These are phyloP conservation scores for Ilyonectria robusta DNA, from an alignment of 2,329 filamentous ascomycete species.

Conservation along the genomic window DNA sequence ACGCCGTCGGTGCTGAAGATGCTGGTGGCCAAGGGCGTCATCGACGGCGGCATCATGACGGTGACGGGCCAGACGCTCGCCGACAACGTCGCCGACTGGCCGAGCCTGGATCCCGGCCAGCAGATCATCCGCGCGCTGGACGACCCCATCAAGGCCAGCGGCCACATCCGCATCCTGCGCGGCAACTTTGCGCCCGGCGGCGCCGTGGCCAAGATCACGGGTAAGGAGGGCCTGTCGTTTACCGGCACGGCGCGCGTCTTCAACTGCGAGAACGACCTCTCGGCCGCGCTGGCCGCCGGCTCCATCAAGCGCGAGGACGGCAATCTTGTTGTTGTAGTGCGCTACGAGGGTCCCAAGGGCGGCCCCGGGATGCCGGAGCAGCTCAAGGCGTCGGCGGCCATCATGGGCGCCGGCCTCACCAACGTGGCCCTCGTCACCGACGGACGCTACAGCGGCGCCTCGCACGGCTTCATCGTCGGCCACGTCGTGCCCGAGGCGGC, in stretches of 20 bases:
- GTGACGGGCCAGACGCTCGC: constrained; percentile 88
- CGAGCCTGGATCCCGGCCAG: constrained; percentile 83
- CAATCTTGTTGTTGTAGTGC: constrained; percentile 90
- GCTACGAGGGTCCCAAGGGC: constrained; percentile 94
- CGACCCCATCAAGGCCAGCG: constrained; percentile 82
- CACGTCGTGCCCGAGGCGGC: constrained; percentile 94
- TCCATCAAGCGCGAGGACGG: constrained; percentile 70
- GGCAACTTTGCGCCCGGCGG: constrained; percentile 92
- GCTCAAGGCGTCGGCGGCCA: constrained; percentile 87
- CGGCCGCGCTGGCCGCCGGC: constrained; percentile 80
- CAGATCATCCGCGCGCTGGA: constrained; percentile 87
- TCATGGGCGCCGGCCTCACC: constrained; percentile 91
- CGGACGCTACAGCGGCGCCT: constrained; percentile 89
- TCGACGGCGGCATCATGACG: constrained; percentile 84
- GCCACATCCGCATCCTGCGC: constrained; percentile 89
- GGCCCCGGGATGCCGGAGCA: constrained; percentile 98
- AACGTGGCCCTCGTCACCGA: constrained; percentile 95
- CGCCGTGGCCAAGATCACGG: constrained; percentile 95
- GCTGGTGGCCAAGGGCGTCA: constrained; percentile 80
- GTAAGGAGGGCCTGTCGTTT: constrained; percentile 90
- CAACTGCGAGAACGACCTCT: constrained; percentile 85
- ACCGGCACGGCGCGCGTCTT: constrained; percentile 87
- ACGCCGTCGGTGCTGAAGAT: constrained; percentile 90
- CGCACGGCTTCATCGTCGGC: constrained; percentile 93
- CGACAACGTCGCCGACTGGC: constrained; percentile 84